These are phyloP conservation scores for Musa balbisiana DNA, from an alignment of 202 grass and related monocot species.

Conservation along the genomic window DNA sequence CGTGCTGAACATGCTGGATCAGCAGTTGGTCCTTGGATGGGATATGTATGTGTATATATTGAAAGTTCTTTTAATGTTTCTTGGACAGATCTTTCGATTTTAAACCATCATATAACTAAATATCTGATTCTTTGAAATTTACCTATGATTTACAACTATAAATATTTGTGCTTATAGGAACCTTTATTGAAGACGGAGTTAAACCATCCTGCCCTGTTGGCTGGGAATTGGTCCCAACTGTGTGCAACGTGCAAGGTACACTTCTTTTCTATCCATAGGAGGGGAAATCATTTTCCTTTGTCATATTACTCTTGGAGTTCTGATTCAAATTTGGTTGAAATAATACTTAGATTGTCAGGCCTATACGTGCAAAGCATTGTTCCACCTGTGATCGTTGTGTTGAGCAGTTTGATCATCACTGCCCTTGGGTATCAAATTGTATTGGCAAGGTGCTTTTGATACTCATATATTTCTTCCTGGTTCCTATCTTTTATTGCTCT, in stretches of 20 bases:
- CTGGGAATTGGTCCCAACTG: slow-evolving; percentile 91
- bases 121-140: neutral
- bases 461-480: slow-evolving; percentile 16
- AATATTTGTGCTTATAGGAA: slow-evolving; percentile 50
- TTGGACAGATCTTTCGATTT: neutral
- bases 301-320: slow-evolving; percentile 24
- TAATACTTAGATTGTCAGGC: slow-evolving; percentile 73
- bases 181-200: slow-evolving; percentile 83
- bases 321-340: slow-evolving; percentile 30
- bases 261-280: neutral
- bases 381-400: slow-evolving; percentile 97
- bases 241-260: slow-evolving; percentile 97
- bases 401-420: slow-evolving; percentile 99
- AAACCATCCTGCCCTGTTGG: slow-evolving; percentile 69
- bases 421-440: slow-evolving; percentile 99
- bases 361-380: slow-evolving; percentile 90
- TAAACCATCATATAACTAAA: neutral
- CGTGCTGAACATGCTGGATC: too few species aligned
- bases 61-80: neutral
- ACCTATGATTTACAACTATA: neutral
- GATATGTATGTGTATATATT: too few species aligned
- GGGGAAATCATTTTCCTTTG: slow-evolving; percentile 7
- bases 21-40: too few species aligned
- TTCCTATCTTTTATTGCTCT: slow-evolving; percentile 1
- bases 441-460: slow-evolving; percentile 65